phyloP scores from a whole-genome alignment of 805 yeast species.

The Kurtzmaniella fragi region DNA sequence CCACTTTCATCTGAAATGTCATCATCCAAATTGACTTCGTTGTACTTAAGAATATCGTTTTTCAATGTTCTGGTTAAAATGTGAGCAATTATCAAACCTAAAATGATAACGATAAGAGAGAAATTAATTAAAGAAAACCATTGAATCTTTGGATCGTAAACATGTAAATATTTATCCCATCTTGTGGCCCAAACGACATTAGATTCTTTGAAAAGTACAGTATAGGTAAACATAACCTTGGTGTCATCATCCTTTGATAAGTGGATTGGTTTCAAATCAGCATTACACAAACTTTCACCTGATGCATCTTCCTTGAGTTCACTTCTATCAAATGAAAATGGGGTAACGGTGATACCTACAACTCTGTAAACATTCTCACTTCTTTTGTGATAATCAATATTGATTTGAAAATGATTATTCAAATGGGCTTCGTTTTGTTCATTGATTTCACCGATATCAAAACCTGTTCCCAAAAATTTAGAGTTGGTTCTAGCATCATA shows the following conservation, averaged over 20 bases:
- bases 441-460: constrained; percentile 70
- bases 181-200: constrained; percentile 93
- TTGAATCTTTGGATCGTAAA: constrained; percentile 87
- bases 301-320: constrained; percentile 17
- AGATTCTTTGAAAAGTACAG: constrained; percentile 67
- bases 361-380: constrained; percentile 68
- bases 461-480: constrained; percentile 73
- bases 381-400: constrained; percentile 78
- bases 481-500: constrained; percentile 54
- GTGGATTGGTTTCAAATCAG: constrained; percentile 35
- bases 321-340: constrained; percentile 48
- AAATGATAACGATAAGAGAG: constrained; percentile 69
- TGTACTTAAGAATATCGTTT: constrained; percentile 82
- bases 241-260: constrained; percentile 49
- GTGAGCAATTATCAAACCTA: constrained; percentile 75
- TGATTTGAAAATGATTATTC: constrained; percentile 75
- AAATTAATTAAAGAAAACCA: constrained; percentile 93
- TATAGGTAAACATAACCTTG: constrained; percentile 75
- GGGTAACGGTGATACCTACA: constrained; percentile 82
- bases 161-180: constrained; percentile 95
- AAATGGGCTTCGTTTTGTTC: constrained; percentile 53
- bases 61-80: constrained; percentile 73
- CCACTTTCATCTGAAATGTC: constrained; percentile 91
- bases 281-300: constrained; percentile 24
- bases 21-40: constrained; percentile 81